Percentiles rank a stretch among this genome's conserved stretches.
These are phyloP conservation scores for bread wheat (Triticum aestivum) DNA, from an alignment of 176 grass and related monocot species.

Conservation along the genomic window DNA sequence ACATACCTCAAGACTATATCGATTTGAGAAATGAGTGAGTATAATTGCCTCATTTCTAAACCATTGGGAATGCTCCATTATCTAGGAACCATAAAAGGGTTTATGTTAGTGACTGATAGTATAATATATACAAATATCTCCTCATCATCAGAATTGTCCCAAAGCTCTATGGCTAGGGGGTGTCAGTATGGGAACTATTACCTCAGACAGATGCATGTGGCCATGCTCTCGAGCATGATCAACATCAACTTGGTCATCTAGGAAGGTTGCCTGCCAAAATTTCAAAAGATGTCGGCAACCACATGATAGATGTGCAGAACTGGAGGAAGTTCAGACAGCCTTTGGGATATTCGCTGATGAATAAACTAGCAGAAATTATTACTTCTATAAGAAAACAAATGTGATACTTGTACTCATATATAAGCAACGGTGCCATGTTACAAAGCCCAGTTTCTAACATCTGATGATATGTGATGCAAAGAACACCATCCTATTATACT, in stretches of 20 bases:
- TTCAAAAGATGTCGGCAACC: constrained; percentile 18
- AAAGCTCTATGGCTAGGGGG: constrained; percentile 5
- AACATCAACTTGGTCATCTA: constrained; percentile 73
- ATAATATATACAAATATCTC: constrained; percentile 8
- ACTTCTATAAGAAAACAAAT: too few species aligned
- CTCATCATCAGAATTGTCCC: background rate
- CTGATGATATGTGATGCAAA: background rate
- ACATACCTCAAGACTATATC: constrained; percentile 83
- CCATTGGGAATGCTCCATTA: constrained; percentile 90
- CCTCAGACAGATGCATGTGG: constrained; percentile 91
- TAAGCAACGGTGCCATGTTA: background rate
- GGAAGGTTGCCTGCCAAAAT: constrained; percentile 82
- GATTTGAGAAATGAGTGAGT: constrained; percentile 89
- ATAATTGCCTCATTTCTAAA: constrained; percentile 81
- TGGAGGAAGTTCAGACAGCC: constrained; percentile 3
- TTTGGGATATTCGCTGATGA: constrained; percentile 5
- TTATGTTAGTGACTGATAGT: constrained; percentile 7
- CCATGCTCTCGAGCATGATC: constrained; percentile 81
- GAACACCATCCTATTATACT: background rate
- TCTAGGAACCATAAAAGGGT: constrained; percentile 31
- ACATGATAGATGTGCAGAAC: constrained; percentile 26
- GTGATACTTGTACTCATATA: background rate
- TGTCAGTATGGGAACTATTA: constrained; percentile 28
- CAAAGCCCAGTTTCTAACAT: background rate
- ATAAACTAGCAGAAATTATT: constrained; percentile 6